Evolutionary conservation across 768 basidiomycete species (phyloP), one percentile per base, ranked within the genome.

Genomic region (Tephrocybe rancida): DNA sequence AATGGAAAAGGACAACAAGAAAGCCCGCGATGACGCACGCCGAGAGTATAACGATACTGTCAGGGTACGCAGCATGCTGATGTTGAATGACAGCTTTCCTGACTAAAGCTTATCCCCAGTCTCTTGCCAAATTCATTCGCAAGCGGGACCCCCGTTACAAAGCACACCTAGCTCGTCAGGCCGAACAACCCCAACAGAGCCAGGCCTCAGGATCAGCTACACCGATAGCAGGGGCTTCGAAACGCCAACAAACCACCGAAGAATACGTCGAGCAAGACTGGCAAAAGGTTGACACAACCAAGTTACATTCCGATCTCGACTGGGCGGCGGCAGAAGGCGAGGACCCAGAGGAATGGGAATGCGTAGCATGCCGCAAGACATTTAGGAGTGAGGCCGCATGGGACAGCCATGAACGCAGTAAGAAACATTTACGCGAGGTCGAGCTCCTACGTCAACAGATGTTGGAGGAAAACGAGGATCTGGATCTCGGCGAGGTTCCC

Each of bases 1-100:
- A 42, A 95, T 98, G 90, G 97, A 98, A 66, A 92, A 87, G 62
- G 97, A 98, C 59, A 98, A 99, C 70, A 92, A 90, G 70, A 95
- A 95, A 65, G 84, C 85, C 2, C 81, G 95, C 13, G 93, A 97
- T 25, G 89, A 93, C 34, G 88, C 89, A 5, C 81, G 89, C 34
- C 83, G 83, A 64, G 95, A 98, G 55, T 98, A 96, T 70, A 98
- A 94, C 63, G 95, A 98, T 35, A 88, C 87, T 4, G 79, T 99
- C 25, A 77, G 89, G 64, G 95, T 95, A 60, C 52, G 87, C 38
- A 3, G 3, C n/a, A 27, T 58, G 30, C 21, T 21, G 19, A 43
- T 47, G 5, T 25, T 35, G 38, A 54, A 27, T 50, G 38, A 29
- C 54, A 53, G 26, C 50, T 16, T 16, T 37, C 45, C 26, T 21